These are phyloP conservation scores for Podaxis mareebaensis DNA, from an alignment of 768 basidiomycete species.

Conservation along the genomic window DNA sequence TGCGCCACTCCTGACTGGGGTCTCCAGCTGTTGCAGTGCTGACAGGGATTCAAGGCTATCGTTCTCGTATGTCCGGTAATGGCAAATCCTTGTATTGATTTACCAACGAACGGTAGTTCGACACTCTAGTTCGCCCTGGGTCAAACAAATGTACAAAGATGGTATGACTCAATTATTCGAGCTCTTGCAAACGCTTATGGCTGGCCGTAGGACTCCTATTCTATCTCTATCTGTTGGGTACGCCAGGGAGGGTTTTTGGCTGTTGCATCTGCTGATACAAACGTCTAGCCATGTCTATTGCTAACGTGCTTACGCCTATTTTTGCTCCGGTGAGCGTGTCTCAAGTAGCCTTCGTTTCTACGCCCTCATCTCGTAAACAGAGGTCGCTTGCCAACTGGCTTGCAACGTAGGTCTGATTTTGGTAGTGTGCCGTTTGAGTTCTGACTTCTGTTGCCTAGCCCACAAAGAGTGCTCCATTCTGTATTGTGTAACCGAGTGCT, in stretches of 20 bases:
- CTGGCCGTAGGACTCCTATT: slow-evolving; percentile 36
- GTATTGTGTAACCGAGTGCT: slow-evolving; percentile 43
- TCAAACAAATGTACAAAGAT: slow-evolving; percentile 39
- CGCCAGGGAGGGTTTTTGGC: slow-evolving; percentile 10
- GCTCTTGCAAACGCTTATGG: background rate
- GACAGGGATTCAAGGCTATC: slow-evolving; percentile 37
- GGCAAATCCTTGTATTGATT: background rate
- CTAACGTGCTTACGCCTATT: slow-evolving; percentile 41
- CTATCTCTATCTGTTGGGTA: slow-evolving; percentile 40
- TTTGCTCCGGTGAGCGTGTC: slow-evolving; percentile 33
- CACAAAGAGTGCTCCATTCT: slow-evolving; percentile 45
- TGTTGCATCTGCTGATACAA: background rate
- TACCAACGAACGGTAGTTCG: slow-evolving; percentile 27
- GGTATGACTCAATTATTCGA: slow-evolving; percentile 24
- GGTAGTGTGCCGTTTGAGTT: background rate
- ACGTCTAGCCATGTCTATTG: slow-evolving; percentile 34
- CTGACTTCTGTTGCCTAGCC: slow-evolving; percentile 23
- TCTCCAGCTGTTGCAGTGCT: slow-evolving; percentile 37
- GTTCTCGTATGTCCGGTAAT: slow-evolving; percentile 32
- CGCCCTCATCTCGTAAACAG: slow-evolving; percentile 19
- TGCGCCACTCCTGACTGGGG: background rate
- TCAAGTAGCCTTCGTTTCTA: background rate
- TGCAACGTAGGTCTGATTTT: slow-evolving; percentile 33
- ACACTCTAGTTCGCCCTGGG: slow-evolving; percentile 35
- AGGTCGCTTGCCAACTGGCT: slow-evolving; percentile 41